phyloP scores from a whole-genome alignment of 2,329 filamentous ascomycete genomes.

The Cordyceps javanica region DNA sequence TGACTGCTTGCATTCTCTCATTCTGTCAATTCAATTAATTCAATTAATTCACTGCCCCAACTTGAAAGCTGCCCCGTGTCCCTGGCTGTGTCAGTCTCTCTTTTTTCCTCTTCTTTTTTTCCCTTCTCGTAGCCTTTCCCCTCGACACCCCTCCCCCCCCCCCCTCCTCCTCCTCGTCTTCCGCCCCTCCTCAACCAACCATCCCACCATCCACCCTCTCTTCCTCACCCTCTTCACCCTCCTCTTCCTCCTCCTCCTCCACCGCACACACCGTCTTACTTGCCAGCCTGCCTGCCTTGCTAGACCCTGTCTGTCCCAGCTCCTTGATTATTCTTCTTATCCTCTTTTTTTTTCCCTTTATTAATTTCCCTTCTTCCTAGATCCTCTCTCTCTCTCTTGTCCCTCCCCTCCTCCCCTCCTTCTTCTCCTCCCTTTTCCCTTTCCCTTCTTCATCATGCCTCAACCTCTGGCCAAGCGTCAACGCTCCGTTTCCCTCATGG shows the following conservation, averaged over 20 bases:
- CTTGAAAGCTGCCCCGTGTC: not conserved
- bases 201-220: not conserved
- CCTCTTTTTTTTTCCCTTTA: too few species aligned
- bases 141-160: constrained; percentile 1
- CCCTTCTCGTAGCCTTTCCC: too few species aligned
- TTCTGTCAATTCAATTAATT: too few species aligned
- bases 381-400: constrained; percentile 14
- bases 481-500: constrained; percentile 39
- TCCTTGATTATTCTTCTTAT: constrained; percentile 3
- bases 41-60: too few species aligned
- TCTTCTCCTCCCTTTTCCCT: constrained; percentile 11
- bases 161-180: too few species aligned
- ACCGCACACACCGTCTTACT: not conserved
- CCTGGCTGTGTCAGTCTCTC: not conserved
- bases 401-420: not conserved
- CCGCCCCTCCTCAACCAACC: constrained; percentile 12
- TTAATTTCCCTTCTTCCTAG: not conserved
- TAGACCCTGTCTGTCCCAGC: constrained; percentile 3
- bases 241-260: not conserved
- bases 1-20: too few species aligned
- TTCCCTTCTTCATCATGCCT: constrained; percentile 29
- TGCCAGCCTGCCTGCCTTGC: not conserved
- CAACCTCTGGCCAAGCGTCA: constrained; percentile 27
- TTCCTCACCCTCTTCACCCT: not conserved
- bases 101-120: not conserved